Evolutionary conservation across 805 yeast species (phyloP).

Genomic region (Wickerhamiella kurtzmanii): DNA sequence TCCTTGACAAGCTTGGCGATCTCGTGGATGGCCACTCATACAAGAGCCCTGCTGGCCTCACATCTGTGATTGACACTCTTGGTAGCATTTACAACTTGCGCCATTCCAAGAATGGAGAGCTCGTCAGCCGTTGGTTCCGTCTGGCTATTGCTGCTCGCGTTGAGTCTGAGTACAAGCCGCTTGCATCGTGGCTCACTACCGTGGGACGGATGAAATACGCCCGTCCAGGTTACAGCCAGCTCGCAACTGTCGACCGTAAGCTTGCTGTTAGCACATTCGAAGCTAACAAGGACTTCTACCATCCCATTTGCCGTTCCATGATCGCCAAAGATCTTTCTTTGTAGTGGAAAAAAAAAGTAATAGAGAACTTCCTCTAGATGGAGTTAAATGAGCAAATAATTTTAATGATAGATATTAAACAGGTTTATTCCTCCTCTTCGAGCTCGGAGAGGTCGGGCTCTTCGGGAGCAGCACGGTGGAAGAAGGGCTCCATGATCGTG

Average conservation of each 20-base stretch:
- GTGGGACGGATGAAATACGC: conserved; percentile 94
- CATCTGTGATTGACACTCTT: conserved; percentile 27
- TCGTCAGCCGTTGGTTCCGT: conserved; percentile 62
- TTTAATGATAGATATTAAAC: not conserved
- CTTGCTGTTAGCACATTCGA: conserved; percentile 56
- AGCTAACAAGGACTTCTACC: conserved; percentile 47
- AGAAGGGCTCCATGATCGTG: conserved; percentile 21
- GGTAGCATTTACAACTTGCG: conserved; percentile 34
- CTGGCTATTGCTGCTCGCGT: conserved; percentile 44
- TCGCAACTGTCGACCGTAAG: conserved; percentile 48
- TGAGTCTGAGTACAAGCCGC: conserved; percentile 32
- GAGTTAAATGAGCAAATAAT: not conserved
- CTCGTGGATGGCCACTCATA: not conserved
- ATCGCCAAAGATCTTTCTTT: conserved; percentile 70
- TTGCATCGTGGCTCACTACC: conserved; percentile 78
- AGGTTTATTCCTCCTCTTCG: conserved; percentile 12
- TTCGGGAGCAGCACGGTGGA: conserved; percentile 15
- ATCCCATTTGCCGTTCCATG: conserved; percentile 71
- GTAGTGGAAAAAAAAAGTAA: no score
- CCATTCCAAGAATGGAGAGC: conserved; percentile 61
- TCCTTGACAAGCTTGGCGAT: conserved; percentile 32
- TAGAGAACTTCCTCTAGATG: not conserved
- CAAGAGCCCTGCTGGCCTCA: conserved; percentile 19
- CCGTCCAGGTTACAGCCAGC: conserved; percentile 65
- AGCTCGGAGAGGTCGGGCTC: conserved; percentile 11